Evolutionary conservation across 179 eudicot species (phyloP), one percentile per base, ranked within the genome.

Genomic region (Corrigiola litoralis): DNA sequence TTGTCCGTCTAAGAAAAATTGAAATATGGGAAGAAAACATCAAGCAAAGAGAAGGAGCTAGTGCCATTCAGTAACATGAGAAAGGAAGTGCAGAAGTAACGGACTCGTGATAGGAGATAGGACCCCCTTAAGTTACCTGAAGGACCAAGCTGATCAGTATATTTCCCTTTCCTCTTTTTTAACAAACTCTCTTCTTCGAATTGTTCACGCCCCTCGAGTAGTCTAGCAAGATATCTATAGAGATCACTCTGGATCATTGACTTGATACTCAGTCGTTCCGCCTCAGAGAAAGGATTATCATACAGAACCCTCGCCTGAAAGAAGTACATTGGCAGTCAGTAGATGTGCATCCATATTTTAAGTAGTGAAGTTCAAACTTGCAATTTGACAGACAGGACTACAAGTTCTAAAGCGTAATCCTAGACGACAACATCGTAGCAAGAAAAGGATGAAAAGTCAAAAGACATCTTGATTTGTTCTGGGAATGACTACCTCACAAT

Each of bases 161-260:
- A 53, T 51, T 33, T 38, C 6, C 67, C 83, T 27, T 55, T 64
- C 64, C 60, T 71, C 73, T 73, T 65, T 58, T 66, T 77, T 54
- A 75, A 71, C 60, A 85, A 32, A 49, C 81, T 89, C 70, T 94
- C 99, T 72, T 88, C 97, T 71, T 94, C 99, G 78, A 90, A 88
- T 70, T 92, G 94, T 65, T 94, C 99, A 42, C 97, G 80, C 52
- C 91, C 99, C 79, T 94, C 99, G 46, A 94, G 88, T 71, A 94
- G 73, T 73, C 90, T 81, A 77, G 97, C 90, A 21, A 94, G 84
- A 79, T 94, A 94, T 71, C 71, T 90, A 72, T 94, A 94, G 78
- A 90, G 80, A 78, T 88, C 90, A 83, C 99, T 94, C 66, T 94
- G 99, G 36, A 94, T 86, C 99, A 94, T 94, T 64, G 85, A 88